Conservation (phyloP, 1,139 yeast genomes). For the Pneumocystis carinii region DNA sequence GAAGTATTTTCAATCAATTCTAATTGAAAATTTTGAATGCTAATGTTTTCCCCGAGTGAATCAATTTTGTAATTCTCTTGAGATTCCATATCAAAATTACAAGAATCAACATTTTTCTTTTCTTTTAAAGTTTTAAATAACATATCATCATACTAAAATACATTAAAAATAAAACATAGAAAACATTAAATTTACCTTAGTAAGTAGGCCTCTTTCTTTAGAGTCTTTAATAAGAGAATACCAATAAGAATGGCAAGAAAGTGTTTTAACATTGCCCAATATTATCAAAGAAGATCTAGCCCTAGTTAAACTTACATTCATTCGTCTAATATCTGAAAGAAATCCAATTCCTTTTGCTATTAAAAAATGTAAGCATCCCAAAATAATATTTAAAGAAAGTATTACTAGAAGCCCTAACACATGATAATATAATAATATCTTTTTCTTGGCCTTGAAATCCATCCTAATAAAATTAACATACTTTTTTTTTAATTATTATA, state of each 20-base stretch:
- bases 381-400: slow-evolving; percentile 27
- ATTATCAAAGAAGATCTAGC: slow-evolving; percentile 89
- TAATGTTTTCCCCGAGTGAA: background rate
- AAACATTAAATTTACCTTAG: slow-evolving; percentile 1
- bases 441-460: slow-evolving; percentile 98
- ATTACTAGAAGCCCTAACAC: slow-evolving; percentile 56
- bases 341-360: slow-evolving; percentile 58
- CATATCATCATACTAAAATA: background rate
- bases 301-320: slow-evolving; percentile 92
- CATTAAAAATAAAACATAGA: background rate
- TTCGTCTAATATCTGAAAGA: slow-evolving; percentile 74
- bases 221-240: slow-evolving; percentile 48
- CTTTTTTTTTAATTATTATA: background rate
- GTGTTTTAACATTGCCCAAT: slow-evolving; percentile 58
- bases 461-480: slow-evolving; percentile 21
- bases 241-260: slow-evolving; percentile 43
- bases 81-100: background rate
- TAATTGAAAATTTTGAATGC: background rate
- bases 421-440: slow-evolving; percentile 80
- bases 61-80: background rate
- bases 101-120: background rate
- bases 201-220: slow-evolving; percentile 12
- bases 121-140: background rate
- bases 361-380: slow-evolving; percentile 30
- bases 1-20: background rate